A percentile compares a stretch with the other conserved stretches of the same genome.
phyloP scores from a whole-genome alignment of 805 yeast species.

The Candida vartiovaarae region DNA sequence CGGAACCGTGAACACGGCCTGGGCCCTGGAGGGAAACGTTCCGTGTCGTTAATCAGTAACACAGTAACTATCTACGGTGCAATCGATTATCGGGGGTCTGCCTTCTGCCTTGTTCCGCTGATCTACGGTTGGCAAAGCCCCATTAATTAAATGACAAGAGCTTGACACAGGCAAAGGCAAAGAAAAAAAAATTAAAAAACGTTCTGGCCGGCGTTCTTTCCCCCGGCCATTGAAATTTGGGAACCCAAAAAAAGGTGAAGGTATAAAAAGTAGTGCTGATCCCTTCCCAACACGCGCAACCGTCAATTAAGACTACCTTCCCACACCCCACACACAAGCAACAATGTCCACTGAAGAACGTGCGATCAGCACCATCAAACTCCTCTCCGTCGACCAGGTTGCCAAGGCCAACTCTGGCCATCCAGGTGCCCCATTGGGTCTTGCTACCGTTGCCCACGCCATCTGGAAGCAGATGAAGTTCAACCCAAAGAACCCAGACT shows the following conservation, averaged over 20 bases:
- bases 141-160: too few relatives aligned
- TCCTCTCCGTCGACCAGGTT: constrained; percentile 82
- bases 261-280: not conserved
- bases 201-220: not conserved
- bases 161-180: too few relatives aligned
- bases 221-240: not conserved
- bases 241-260: not conserved
- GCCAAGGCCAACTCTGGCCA: constrained; percentile 92
- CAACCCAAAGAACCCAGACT: constrained; percentile 86
- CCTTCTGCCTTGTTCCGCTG: too few relatives aligned
- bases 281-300: not conserved
- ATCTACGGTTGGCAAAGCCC: too few relatives aligned
- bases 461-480: constrained; percentile 73
- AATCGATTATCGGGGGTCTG: too few relatives aligned
- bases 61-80: too few relatives aligned
- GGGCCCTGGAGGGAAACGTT: too few relatives aligned
- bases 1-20: too few relatives aligned
- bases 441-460: constrained; percentile 93
- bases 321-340: not conserved
- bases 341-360: constrained; percentile 45
- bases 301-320: not conserved
- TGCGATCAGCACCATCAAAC: constrained; percentile 84
- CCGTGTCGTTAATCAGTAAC: too few relatives aligned
- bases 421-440: constrained; percentile 99
- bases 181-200: too few relatives aligned